A percentile compares a stretch with the other conserved stretches of the same genome.
These are phyloP conservation scores for Trichophyton rubrum DNA, from an alignment of 2,329 filamentous ascomycete species.

Conservation along the genomic window DNA sequence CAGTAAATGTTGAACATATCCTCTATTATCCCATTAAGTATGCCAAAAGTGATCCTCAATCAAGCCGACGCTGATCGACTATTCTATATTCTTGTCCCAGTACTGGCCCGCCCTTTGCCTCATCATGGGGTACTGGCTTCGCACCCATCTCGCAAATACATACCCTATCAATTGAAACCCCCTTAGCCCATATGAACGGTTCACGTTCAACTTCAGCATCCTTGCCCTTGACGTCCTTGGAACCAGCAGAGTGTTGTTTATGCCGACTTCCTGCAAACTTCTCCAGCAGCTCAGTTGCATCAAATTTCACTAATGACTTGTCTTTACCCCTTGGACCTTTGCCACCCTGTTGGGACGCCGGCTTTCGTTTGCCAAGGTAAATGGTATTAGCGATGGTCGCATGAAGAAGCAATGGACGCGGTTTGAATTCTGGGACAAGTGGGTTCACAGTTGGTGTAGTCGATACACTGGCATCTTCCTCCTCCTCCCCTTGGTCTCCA, in stretches of 20 bases:
- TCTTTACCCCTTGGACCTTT: constrained; percentile 8
- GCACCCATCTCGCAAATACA: constrained; percentile 84
- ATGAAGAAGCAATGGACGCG: constrained; percentile 59
- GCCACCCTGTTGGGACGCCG: neutral
- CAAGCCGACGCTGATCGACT: constrained; percentile 30
- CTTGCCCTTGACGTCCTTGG: neutral
- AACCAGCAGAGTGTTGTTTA: neutral
- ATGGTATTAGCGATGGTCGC: constrained; percentile 79
- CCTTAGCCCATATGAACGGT: constrained; percentile 55
- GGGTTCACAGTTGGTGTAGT: neutral
- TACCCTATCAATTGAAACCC: constrained; percentile 55
- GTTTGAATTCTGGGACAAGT: neutral
- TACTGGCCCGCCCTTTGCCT: constrained; percentile 30
- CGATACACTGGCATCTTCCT: too few relatives aligned
- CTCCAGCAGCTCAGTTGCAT: constrained; percentile 24
- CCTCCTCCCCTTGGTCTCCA: constrained; percentile 5
- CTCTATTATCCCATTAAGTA: too few relatives aligned
- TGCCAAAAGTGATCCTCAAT: neutral
- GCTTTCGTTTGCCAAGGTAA: constrained; percentile 38
- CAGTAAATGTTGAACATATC: too few relatives aligned
- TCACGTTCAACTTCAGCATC: constrained; percentile 18
- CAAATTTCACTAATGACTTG: constrained; percentile 36
- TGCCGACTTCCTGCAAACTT: constrained; percentile 19
- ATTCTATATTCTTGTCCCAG: constrained; percentile 42
- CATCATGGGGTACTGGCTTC: constrained; percentile 43